Evolutionary conservation across 148 eudicot species (phyloP).

Genomic region (Amaranthus palmeri): DNA sequence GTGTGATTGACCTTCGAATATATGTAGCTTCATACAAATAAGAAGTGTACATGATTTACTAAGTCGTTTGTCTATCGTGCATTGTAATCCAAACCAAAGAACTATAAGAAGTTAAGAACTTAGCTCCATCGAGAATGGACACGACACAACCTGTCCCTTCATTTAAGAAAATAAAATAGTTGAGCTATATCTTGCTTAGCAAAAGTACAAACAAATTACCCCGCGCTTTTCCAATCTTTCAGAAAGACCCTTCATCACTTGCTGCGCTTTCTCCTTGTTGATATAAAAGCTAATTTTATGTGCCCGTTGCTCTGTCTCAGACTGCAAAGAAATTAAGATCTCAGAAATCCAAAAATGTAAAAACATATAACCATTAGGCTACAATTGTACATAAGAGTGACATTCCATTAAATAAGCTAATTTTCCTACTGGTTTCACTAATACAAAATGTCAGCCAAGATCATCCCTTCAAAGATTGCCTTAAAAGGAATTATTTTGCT

Average conservation of each 20-base stretch:
- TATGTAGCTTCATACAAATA: too few species aligned
- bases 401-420: background rate
- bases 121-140: too few species aligned
- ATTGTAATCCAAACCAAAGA: too few species aligned
- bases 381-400: background rate
- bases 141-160: too few species aligned
- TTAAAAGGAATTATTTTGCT: too few species aligned
- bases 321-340: conserved; percentile 32
- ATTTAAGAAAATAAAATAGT: background rate
- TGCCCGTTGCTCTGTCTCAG: conserved; percentile 59
- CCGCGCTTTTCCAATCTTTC: conserved; percentile 51
- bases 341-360: background rate
- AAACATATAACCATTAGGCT: background rate
- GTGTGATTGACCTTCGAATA: too few species aligned
- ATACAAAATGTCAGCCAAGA: too few species aligned
- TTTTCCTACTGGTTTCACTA: too few species aligned
- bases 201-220: conserved; percentile 32
- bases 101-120: too few species aligned
- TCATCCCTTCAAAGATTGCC: too few species aligned
- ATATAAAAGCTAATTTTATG: conserved; percentile 69
- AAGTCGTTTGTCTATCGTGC: too few species aligned
- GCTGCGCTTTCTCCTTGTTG: conserved; percentile 56
- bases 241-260: conserved; percentile 54
- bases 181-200: background rate
- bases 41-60: too few species aligned